phyloP scores from a whole-genome alignment of 2,329 filamentous ascomycete genomes.

The Cyphellophora europaea region DNA sequence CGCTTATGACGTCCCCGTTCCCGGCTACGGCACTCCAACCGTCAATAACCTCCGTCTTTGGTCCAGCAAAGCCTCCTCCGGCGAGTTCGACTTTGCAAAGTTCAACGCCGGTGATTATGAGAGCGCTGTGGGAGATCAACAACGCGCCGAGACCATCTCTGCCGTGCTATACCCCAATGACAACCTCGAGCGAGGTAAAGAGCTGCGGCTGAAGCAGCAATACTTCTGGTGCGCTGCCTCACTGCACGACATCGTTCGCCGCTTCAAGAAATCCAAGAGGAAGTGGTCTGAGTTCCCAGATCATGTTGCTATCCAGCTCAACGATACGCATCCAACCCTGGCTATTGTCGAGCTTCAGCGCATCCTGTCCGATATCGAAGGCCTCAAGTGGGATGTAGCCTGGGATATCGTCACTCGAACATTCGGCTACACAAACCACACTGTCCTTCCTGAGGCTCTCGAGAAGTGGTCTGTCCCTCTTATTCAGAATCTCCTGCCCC shows the following conservation, averaged over 20 bases:
- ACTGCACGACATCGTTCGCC: slow-evolving; percentile 87
- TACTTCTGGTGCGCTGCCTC: slow-evolving; percentile 99
- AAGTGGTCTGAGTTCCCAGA: slow-evolving; percentile 87
- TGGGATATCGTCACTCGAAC: slow-evolving; percentile 72
- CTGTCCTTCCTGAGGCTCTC: slow-evolving; percentile 87
- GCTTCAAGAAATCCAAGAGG: slow-evolving; percentile 95
- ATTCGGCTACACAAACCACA: slow-evolving; percentile 98
- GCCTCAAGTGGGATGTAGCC: slow-evolving; percentile 84
- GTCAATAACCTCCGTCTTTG: slow-evolving; percentile 96
- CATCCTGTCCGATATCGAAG: slow-evolving; percentile 81
- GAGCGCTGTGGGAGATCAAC: slow-evolving; percentile 94
- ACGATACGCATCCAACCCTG: slow-evolving; percentile 93
- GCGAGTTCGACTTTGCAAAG: slow-evolving; percentile 98
- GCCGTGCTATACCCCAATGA: slow-evolving; percentile 96
- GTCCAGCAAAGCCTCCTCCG: slow-evolving; percentile 94
- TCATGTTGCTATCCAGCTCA: slow-evolving; percentile 93
- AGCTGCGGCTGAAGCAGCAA: slow-evolving; percentile 95
- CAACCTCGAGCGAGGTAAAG: slow-evolving; percentile 91
- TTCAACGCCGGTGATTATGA: slow-evolving; percentile 99
- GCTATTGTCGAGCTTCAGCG: slow-evolving; percentile 94
- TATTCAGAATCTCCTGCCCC: slow-evolving; percentile 82
- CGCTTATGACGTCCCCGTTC: slow-evolving; percentile 87
- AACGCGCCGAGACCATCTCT: slow-evolving; percentile 97
- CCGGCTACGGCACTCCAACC: slow-evolving; percentile 78
- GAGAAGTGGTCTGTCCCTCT: slow-evolving; percentile 98